Evolutionary conservation across 2,329 filamentous ascomycete genomes (phyloP).

Genomic region (Colletotrichum musicola): DNA sequence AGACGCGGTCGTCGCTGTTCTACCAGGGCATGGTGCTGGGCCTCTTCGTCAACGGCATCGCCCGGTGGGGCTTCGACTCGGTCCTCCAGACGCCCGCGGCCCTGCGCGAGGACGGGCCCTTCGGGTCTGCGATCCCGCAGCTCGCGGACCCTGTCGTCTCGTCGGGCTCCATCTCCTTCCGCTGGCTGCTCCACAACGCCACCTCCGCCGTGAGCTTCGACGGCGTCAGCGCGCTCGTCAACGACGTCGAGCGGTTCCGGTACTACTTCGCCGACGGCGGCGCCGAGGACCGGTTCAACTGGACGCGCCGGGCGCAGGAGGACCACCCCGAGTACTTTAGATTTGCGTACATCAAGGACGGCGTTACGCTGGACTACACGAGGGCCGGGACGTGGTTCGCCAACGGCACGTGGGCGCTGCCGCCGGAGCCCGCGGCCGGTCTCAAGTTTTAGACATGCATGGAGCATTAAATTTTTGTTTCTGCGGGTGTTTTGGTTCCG

Average conservation of each 20-base stretch:
- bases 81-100: constrained; percentile 85
- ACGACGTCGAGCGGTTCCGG: constrained; percentile 86
- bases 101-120: constrained; percentile 75
- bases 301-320: constrained; percentile 25
- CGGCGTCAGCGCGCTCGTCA: constrained; percentile 83
- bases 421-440: not conserved
- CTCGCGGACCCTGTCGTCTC: constrained; percentile 61
- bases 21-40: constrained; percentile 93
- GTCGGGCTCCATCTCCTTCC: constrained; percentile 67
- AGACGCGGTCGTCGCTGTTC: constrained; percentile 84
- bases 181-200: constrained; percentile 57
- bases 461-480: not conserved
- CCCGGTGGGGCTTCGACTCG: constrained; percentile 92
- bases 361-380: constrained; percentile 32
- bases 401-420: constrained; percentile 31
- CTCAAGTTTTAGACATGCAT: not conserved
- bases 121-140: constrained; percentile 71
- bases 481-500: too few species aligned
- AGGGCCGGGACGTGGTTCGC: constrained; percentile 31
- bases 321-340: constrained; percentile 34
- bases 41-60: constrained; percentile 93
- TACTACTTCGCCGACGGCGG: constrained; percentile 72
- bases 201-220: constrained; percentile 65
- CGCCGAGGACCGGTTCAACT: constrained; percentile 24
- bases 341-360: constrained; percentile 35